phyloP scores from a whole-genome alignment of 225 moss, liverwort and hornwort species.

The Physcomitrium patens region DNA sequence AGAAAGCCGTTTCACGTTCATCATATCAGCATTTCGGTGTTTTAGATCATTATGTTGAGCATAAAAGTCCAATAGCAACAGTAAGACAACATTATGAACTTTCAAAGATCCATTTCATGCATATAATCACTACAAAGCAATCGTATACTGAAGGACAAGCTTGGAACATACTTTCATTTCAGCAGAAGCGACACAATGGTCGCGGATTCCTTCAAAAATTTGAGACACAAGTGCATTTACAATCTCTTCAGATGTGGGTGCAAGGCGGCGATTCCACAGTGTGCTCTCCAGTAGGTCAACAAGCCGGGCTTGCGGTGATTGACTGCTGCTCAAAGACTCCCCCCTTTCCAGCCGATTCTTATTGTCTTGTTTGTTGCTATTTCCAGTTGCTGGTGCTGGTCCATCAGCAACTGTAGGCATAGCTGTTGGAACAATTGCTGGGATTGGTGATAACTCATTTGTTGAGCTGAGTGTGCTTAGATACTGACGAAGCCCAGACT shows the following conservation, averaged over 20 bases:
- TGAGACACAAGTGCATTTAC: conserved; percentile 94
- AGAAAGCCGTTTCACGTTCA: conserved; percentile 25
- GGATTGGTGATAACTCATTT: conserved; percentile 65
- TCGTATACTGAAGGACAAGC: background rate
- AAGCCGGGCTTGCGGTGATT: conserved; percentile 84
- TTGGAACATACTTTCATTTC: conserved; percentile 80
- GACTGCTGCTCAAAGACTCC: conserved; percentile 50
- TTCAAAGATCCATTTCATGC: background rate
- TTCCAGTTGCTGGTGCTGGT: conserved; percentile 55
- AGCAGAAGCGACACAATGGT: conserved; percentile 87
- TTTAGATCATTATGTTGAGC: background rate
- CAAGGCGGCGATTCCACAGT: conserved; percentile 92
- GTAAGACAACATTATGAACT: background rate
- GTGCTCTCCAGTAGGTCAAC: conserved; percentile 97
- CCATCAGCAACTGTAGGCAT: conserved; percentile 59
- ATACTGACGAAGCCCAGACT: conserved; percentile 87
- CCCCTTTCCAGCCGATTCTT: conserved; percentile 79
- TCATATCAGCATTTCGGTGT: background rate
- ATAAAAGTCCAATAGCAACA: too few relatives aligned
- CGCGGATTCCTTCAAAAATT: conserved; percentile 95
- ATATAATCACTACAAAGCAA: background rate
- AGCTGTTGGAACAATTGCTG: conserved; percentile 48
- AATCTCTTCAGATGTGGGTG: conserved; percentile 95
- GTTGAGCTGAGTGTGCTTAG: conserved; percentile 78
- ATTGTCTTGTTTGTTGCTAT: conserved; percentile 97